Base-by-base conservation (phyloP, 306 rosid species). In the Ochetophila trinervis region DNA sequence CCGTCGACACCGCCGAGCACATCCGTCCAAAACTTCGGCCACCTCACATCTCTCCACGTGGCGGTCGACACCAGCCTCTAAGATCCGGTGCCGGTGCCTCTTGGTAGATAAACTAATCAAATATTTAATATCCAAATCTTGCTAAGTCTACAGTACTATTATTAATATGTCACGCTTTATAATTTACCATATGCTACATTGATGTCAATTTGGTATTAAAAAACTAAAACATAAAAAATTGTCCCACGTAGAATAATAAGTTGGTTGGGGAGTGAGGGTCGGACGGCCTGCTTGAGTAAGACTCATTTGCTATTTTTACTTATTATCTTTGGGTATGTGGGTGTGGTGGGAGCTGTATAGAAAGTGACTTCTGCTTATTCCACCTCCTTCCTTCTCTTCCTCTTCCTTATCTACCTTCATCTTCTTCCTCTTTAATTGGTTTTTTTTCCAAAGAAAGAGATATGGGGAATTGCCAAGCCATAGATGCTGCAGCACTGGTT, bases 401-500 rank as follows among this genome's bases (percentile, higher is more conserved):
- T 18, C 70, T 61, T 70, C 76, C 81, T 75, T 57, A 48, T 69
- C 71, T 66, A 22, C 57, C 57, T 22, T 50, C 78, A 0, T 67
- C 76, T 21, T 62, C 76, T 56, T 75, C 60, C 57, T 21, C 44
- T 67, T 14, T 53, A 53, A 65, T 61, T n/a, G 12, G 6, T 61
- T 5, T 44, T 47, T 27, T 42, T 44, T 37, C 50, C 54, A 34
- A 4, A 35, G 70, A 72, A 37, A 56, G 36, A 63, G 21, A 75
- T 6, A 93, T 94, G 99, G 99, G 99, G 61, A 94, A 94, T 63
- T 94, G 99, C 22, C 99, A 94, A 67, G 97, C 97, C 49, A 87
- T 94, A 30, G 99, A 94, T 65, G 96, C 96, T n/a, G 97, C 99
- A 18, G 99, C 96, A 11, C 87, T 94, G 35, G 99, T 90, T 76